phyloP scores from a whole-genome alignment of 176 grass and related monocot species.

The Carex cristatella region DNA sequence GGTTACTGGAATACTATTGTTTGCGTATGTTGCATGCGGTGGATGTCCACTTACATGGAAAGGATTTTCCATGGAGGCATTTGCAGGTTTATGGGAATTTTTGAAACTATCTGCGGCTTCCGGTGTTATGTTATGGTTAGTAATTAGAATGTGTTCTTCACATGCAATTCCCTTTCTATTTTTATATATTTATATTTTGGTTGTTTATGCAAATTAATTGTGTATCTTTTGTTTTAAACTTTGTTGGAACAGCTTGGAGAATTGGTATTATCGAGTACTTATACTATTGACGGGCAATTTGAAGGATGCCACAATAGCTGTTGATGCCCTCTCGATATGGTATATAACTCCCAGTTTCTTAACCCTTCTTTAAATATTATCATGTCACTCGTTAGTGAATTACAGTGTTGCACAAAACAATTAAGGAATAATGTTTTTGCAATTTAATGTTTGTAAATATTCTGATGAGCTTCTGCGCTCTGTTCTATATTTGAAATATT shows the following conservation, averaged over 20 bases:
- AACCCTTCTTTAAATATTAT: neutral
- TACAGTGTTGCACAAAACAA: neutral
- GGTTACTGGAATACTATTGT: slow-evolving; percentile 39
- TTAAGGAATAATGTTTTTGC: neutral
- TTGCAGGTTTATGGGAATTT: slow-evolving; percentile 72
- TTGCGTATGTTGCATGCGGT: slow-evolving; percentile 47
- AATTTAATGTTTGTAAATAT: neutral
- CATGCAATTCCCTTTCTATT: neutral
- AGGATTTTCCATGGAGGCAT: slow-evolving; percentile 77
- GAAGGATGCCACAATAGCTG: slow-evolving; percentile 66
- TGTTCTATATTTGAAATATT: neutral
- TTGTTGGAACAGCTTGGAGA: slow-evolving; percentile 60
- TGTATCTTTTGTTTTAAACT: neutral
- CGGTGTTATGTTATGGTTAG: slow-evolving; percentile 83
- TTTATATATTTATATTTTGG: neutral
- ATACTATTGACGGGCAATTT: slow-evolving; percentile 73
- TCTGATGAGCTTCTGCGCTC: neutral
- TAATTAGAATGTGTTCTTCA: neutral
- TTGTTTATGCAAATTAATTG: neutral
- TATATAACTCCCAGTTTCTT: neutral
- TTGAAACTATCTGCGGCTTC: slow-evolving; percentile 72
- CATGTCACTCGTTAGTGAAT: neutral
- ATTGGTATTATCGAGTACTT: slow-evolving; percentile 91
- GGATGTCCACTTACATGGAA: slow-evolving; percentile 80
- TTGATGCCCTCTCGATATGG: slow-evolving; percentile 91